Evolutionary conservation across 345 rosid genomes (phyloP), one percentile per base, ranked within the genome.

Genomic region (Garcia nutans): DNA sequence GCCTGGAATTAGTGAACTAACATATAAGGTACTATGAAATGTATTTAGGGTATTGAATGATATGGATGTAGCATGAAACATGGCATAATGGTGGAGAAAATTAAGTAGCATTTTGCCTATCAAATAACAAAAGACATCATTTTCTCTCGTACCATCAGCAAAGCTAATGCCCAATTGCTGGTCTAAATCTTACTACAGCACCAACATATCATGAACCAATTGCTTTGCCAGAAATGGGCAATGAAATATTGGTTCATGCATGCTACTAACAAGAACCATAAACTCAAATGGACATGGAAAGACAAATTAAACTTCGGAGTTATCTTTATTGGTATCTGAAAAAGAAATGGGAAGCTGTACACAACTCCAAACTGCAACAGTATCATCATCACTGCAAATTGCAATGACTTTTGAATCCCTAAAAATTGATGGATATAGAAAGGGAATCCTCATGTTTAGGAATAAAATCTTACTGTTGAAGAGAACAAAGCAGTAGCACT

Each of bases 1-100:
- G 92, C 96, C 98, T 96, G 22, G 16, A n/a, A 75, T 50, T 65
- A 74, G 33, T 62, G n/a, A 60, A 77, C n/a, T 28, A 59, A 5
- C 10, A 54, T 10, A 22, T 55, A 13, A 58, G 26, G 22, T 22
- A 13, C n/a, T 22, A 54, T n/a, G 23, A 64, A 5, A 49, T 6
- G 22, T 37, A 37, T 61, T 71, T 24, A 0, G 26, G 63, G 9
- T 31, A 24, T 22, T 8, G 31, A 17, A 44, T 13, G 41, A 45
- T 9, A 45, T 15, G 26, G 54, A 50, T 9, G 19, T 10, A 11
- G 52, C 31, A 68, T 24, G 15, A 47, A 47, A 17, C n/a, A 68
- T 24, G 55, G 37, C 19, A 68, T 31, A 23, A 8, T 8, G 5
- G 0, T 17, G 16, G 23, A 3, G 0, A 23, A 2, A 12, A 45